These are phyloP conservation scores for Austroboletus novae-zelandiae DNA, from an alignment of 1,284 basidiomycete species.

Conservation along the genomic window DNA sequence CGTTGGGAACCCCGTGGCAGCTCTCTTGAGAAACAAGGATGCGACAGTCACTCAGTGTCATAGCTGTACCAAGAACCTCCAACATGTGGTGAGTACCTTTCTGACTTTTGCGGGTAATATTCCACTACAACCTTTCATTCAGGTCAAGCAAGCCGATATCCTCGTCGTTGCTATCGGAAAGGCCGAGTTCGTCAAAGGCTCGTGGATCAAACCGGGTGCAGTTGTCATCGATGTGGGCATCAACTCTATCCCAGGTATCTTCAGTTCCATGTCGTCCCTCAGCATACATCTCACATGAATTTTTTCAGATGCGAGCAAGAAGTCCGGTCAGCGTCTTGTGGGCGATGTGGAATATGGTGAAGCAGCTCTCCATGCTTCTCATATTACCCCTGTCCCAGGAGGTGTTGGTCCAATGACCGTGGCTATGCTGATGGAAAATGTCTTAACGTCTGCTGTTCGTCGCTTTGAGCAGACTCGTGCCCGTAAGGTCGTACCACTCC, in stretches of 20 bases:
- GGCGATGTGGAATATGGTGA: slow-evolving; percentile 92
- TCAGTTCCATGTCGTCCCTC: not conserved
- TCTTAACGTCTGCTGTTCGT: slow-evolving; percentile 81
- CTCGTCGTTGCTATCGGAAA: slow-evolving; percentile 93
- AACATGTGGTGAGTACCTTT: slow-evolving; percentile 61
- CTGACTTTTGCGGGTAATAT: slow-evolving; percentile 2
- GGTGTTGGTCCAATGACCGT: slow-evolving; percentile 99
- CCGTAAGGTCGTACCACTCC: slow-evolving; percentile 76
- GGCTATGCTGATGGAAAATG: slow-evolving; percentile 97
- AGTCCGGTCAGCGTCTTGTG: slow-evolving; percentile 93
- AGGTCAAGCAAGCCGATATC: slow-evolving; percentile 88
- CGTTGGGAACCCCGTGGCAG: slow-evolving; percentile 93
- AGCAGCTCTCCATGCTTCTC: slow-evolving; percentile 75
- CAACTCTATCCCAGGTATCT: slow-evolving; percentile 87
- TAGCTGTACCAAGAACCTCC: slow-evolving; percentile 82
- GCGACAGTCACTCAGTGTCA: slow-evolving; percentile 99
- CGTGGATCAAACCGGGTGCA: slow-evolving; percentile 94
- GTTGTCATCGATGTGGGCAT: slow-evolving; percentile 97
- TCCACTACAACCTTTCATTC: slow-evolving; percentile 8
- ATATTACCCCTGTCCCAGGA: slow-evolving; percentile 97
- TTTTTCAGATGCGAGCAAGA: slow-evolving; percentile 77
- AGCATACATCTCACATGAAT: not conserved
- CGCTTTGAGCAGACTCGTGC: slow-evolving; percentile 68
- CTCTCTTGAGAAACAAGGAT: slow-evolving; percentile 86
- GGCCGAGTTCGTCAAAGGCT: slow-evolving; percentile 86